Conservation (phyloP, 441 rosid species). For the Bocquillonia castaneifolia region DNA sequence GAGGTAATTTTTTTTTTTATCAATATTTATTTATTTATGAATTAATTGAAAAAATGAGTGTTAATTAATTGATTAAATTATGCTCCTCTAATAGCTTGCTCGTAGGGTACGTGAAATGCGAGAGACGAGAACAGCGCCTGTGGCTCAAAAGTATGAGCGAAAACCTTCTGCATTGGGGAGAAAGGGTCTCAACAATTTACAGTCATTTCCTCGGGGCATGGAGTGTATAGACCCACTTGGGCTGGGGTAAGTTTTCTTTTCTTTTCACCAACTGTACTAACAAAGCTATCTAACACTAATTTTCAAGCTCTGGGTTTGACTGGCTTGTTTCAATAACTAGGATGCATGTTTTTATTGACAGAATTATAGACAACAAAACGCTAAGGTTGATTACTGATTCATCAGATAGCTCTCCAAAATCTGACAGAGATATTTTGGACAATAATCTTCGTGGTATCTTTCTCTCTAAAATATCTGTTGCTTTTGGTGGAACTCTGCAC, state of each 20-base stretch:
- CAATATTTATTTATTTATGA: neutral
- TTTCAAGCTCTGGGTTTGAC: too few species aligned
- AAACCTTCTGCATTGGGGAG: constrained; percentile 46
- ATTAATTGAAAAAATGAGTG: too few species aligned
- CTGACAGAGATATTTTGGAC: constrained; percentile 51
- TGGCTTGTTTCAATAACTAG: constrained; percentile 19
- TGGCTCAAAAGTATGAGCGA: constrained; percentile 63
- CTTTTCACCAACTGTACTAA: neutral
- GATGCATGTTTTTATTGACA: constrained; percentile 28
- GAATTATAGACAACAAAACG: constrained; percentile 86
- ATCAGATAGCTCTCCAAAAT: constrained; percentile 57
- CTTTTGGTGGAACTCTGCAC: neutral
- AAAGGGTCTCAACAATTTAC: constrained; percentile 54
- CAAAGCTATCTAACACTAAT: too few species aligned
- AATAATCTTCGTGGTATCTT: constrained; percentile 62
- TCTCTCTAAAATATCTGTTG: constrained; percentile 8
- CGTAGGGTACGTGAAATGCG: constrained; percentile 96
- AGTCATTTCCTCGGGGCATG: constrained; percentile 90
- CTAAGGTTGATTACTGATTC: constrained; percentile 72
- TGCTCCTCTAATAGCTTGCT: constrained; percentile 55
- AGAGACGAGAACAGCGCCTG: constrained; percentile 79
- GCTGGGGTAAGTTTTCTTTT: constrained; percentile 55
- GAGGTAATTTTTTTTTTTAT: constrained; percentile 43
- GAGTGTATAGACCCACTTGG: constrained; percentile 95
- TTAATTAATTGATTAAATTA: neutral